Evolutionary conservation across 1,139 yeast species (phyloP).

Genomic region (Yamadazyma triangularis): DNA sequence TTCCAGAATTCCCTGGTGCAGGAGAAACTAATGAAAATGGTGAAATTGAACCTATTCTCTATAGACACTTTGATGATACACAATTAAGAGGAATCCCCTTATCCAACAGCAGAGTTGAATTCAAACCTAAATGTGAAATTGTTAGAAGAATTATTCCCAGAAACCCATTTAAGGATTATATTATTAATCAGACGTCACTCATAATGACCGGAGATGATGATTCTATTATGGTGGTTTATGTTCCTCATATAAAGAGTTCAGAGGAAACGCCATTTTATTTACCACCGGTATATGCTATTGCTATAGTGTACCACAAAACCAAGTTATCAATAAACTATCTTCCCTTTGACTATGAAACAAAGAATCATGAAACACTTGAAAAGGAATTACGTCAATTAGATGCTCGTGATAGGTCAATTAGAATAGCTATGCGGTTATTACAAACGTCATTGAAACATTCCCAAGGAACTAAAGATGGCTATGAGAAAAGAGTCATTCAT

Average conservation of each 20-base stretch:
- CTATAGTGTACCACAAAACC: conserved; percentile 50
- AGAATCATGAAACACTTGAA: conserved; percentile 10
- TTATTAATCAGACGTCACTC: conserved; percentile 81
- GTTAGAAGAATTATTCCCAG: conserved; percentile 84
- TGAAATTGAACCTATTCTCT: conserved; percentile 31
- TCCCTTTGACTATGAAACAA: conserved; percentile 51
- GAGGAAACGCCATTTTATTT: conserved; percentile 81
- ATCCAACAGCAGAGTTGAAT: conserved; percentile 20
- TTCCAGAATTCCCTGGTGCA: conserved; percentile 30
- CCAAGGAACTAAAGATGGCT: conserved; percentile 76
- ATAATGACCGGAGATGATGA: conserved; percentile 30
- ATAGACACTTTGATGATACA: conserved; percentile 52
- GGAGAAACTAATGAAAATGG: conserved; percentile 11
- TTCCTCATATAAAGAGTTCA: conserved; percentile 62
- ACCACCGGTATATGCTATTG: conserved; percentile 82
- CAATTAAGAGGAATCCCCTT: conserved; percentile 46
- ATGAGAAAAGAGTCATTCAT: conserved; percentile 83
- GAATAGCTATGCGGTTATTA: conserved; percentile 77
- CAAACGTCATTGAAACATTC: conserved; percentile 84
- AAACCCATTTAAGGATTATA: conserved; percentile 79
- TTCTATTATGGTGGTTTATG: conserved; percentile 59
- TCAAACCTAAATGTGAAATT: conserved; percentile 44
- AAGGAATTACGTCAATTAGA: conserved; percentile 30
- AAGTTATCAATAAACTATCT: conserved; percentile 77
- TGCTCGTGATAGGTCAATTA: conserved; percentile 56